These are phyloP conservation scores for Penstemon newberryi DNA, from an alignment of 257 asterid species.

Conservation along the genomic window DNA sequence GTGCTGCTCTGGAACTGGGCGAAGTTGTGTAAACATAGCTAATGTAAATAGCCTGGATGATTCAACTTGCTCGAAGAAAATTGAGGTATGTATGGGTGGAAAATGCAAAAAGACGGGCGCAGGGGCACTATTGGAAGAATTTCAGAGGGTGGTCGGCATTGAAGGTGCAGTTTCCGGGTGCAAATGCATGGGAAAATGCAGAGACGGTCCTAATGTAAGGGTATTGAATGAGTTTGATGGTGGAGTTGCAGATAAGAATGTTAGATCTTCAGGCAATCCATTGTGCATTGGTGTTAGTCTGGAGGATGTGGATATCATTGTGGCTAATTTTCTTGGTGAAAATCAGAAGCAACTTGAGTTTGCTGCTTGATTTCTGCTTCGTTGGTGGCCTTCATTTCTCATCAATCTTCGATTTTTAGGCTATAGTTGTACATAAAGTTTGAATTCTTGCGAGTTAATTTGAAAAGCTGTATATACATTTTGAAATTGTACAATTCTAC, in stretches of 20 bases:
- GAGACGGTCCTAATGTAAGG: slow-evolving; percentile 73
- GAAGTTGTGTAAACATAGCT: not conserved
- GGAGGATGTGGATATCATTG: slow-evolving; percentile 69
- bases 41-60: slow-evolving; percentile 8
- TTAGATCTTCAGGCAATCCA: slow-evolving; percentile 25
- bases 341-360: slow-evolving; percentile 32
- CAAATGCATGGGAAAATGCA: slow-evolving; percentile 93
- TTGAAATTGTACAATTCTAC: too few species aligned
- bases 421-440: too few species aligned
- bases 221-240: slow-evolving; percentile 32
- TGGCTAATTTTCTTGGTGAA: slow-evolving; percentile 45
- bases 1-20: slow-evolving; percentile 7
- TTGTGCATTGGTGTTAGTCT: slow-evolving; percentile 64
- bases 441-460: too few species aligned
- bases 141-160: slow-evolving; percentile 50
- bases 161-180: slow-evolving; percentile 74
- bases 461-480: too few species aligned
- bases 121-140: slow-evolving; percentile 50
- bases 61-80: slow-evolving; percentile 37
- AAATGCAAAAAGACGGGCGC: slow-evolving; percentile 87
- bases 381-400: not conserved
- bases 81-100: slow-evolving; percentile 92
- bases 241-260: slow-evolving; percentile 4
- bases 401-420: not conserved
- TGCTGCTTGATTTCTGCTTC: slow-evolving; percentile 24